Conservation (phyloP, 2,329 filamentous ascomycete species). For the Alternaria panax region DNA sequence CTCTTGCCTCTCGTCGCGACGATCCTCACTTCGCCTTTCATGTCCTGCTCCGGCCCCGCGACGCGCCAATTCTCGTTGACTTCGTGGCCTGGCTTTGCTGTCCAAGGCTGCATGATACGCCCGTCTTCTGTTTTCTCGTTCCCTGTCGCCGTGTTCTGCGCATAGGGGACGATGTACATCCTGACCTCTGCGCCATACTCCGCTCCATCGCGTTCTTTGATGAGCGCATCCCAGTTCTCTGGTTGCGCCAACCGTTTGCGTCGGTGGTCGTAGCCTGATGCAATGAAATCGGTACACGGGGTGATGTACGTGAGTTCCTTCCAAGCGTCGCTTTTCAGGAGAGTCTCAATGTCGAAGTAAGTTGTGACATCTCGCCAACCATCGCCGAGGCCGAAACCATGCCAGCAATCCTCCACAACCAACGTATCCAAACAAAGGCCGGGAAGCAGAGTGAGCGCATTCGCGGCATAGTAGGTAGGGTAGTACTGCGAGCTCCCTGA, state of each 20-base stretch:
- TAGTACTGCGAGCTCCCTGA: conserved; percentile 38
- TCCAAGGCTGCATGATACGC: conserved; percentile 36
- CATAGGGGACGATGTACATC: conserved; percentile 42
- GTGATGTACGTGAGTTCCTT: conserved; percentile 43
- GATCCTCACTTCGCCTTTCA: conserved; percentile 45
- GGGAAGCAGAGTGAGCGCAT: conserved; percentile 42
- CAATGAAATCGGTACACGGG: conserved; percentile 46
- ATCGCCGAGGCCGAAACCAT: conserved; percentile 44
- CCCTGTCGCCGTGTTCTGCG: conserved; percentile 22
- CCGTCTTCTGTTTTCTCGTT: conserved; percentile 26
- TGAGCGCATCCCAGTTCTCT: conserved; percentile 38
- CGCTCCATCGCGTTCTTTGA: conserved; percentile 42
- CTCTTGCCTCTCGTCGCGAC: conserved; percentile 40
- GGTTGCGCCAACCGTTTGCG: conserved; percentile 40
- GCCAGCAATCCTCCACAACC: conserved; percentile 46
- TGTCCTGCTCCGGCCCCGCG: conserved; percentile 38
- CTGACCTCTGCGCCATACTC: conserved; percentile 40
- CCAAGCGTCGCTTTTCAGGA: conserved; percentile 45
- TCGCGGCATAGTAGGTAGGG: conserved; percentile 41
- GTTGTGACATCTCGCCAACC: conserved; percentile 47
- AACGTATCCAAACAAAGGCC: conserved; percentile 43
- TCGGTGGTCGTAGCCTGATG: conserved; percentile 43
- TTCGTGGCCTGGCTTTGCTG: conserved; percentile 40
- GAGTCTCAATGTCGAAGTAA: conserved; percentile 44
- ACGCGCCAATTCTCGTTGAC: conserved; percentile 38